These are phyloP conservation scores for Chrysanthemum makinoi DNA, from an alignment of 129 eudicot species.

Conservation along the genomic window DNA sequence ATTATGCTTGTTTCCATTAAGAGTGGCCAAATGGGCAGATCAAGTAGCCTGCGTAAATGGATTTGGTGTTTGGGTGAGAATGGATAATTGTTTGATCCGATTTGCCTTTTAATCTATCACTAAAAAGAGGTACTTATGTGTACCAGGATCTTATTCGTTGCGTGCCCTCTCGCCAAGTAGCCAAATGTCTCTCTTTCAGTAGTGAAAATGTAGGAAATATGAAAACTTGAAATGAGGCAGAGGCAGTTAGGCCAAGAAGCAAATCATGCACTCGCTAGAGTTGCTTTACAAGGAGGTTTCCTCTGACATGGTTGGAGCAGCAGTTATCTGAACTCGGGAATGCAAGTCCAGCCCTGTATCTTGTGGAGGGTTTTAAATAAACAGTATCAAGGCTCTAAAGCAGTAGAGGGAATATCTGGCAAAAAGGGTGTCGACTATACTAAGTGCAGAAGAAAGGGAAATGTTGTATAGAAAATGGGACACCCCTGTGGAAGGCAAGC, in stretches of 20 bases:
- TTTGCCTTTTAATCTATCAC: not conserved
- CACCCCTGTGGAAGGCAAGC: slow-evolving; percentile 76
- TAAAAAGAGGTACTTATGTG: slow-evolving; percentile 6
- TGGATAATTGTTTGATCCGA: not conserved
- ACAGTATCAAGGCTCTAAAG: slow-evolving; percentile 84
- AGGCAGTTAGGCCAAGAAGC: slow-evolving; percentile 97
- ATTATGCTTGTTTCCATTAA: not conserved
- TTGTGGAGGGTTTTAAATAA: not conserved
- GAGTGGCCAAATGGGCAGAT: no score
- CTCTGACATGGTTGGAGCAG: slow-evolving; percentile 85
- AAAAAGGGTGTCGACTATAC: slow-evolving; percentile 76
- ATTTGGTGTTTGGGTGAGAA: no score
- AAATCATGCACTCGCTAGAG: slow-evolving; percentile 69
- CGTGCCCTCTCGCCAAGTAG: slow-evolving; percentile 56
- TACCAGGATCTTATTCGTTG: slow-evolving; percentile 29
- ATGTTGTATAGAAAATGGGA: slow-evolving; percentile 79
- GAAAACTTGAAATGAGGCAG: slow-evolving; percentile 85
- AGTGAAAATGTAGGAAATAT: slow-evolving; percentile 60
- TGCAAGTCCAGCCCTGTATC: slow-evolving; percentile 92
- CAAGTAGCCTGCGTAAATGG: not conserved
- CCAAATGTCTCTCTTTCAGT: slow-evolving; percentile 63
- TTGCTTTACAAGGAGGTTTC: slow-evolving; percentile 82
- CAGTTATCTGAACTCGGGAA: slow-evolving; percentile 87
- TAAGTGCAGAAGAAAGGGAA: slow-evolving; percentile 83
- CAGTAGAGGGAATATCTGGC: slow-evolving; percentile 96